Conservation (phyloP, 1,284 basidiomycete species). For the Lentinula novae-zelandiae region DNA sequence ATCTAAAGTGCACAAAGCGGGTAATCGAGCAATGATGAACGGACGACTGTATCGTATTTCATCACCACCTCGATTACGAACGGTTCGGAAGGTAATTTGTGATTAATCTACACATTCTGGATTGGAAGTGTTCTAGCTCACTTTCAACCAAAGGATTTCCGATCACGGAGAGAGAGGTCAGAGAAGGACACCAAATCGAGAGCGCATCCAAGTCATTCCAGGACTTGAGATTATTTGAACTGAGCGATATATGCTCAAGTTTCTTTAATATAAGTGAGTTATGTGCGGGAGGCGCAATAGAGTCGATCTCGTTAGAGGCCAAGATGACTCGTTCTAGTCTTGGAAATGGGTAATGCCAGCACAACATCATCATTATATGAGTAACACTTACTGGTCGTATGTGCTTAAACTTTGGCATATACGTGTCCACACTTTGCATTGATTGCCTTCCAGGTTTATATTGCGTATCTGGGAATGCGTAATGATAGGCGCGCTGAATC, state of each 20-base stretch:
- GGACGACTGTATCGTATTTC: conserved; percentile 51
- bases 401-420: conserved; percentile 42
- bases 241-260: conserved; percentile 61
- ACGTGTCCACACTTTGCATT: conserved; percentile 56
- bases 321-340: conserved; percentile 68
- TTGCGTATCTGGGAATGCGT: conserved; percentile 37
- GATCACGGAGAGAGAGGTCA: conserved; percentile 55
- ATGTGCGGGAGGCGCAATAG: conserved; percentile 40
- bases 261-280: conserved; percentile 23
- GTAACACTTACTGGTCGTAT: conserved; percentile 47
- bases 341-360: conserved; percentile 15
- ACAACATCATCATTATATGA: conserved; percentile 8
- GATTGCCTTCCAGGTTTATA: conserved; percentile 79
- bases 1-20: conserved; percentile 64
- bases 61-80: conserved; percentile 28
- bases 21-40: conserved; percentile 71
- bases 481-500: conserved; percentile 15
- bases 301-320: conserved; percentile 56
- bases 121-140: conserved; percentile 24
- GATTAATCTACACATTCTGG: conserved; percentile 8
- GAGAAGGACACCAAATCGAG: conserved; percentile 56
- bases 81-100: conserved; percentile 12
- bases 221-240: conserved; percentile 52
- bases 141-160: conserved; percentile 63
- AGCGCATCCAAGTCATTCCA: conserved; percentile 77